Evolutionary conservation across 106 monocot genomes (phyloP).

Genomic region (Dendrobium officinale): DNA sequence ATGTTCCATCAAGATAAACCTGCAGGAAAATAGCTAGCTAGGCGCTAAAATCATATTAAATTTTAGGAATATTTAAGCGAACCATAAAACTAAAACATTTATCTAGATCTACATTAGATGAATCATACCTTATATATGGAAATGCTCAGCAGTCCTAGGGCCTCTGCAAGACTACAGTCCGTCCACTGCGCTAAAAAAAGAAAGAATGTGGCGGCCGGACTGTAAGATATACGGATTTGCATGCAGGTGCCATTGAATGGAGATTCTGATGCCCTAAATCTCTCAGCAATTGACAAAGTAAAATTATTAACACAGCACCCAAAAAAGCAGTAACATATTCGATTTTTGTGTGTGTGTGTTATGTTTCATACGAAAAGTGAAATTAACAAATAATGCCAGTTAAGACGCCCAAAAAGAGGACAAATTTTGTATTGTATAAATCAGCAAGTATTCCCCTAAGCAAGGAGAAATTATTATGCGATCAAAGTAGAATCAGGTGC

Average conservation of each 20-base stretch:
- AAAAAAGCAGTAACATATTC: no score
- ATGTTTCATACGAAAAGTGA: no score
- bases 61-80: not conserved
- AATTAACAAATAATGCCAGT: no score
- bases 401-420: no score
- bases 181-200: constrained; percentile 83
- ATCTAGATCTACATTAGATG: not conserved
- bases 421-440: no score
- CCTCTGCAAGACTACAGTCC: constrained; percentile 80
- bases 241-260: constrained; percentile 59
- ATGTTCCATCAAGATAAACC: constrained; percentile 91
- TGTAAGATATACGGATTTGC: constrained; percentile 69
- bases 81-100: not conserved
- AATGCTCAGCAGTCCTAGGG: constrained; percentile 70
- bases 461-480: no score
- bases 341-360: no score
- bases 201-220: constrained; percentile 55
- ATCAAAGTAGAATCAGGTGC: no score
- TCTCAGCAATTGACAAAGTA: no score
- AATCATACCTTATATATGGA: constrained; percentile 43
- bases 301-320: no score
- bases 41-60: not conserved
- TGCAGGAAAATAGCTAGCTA: constrained; percentile 6
- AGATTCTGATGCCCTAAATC: constrained; percentile 55
- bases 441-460: no score